Conservation (phyloP, 257 asterid species). For the Capsicum baccatum region DNA sequence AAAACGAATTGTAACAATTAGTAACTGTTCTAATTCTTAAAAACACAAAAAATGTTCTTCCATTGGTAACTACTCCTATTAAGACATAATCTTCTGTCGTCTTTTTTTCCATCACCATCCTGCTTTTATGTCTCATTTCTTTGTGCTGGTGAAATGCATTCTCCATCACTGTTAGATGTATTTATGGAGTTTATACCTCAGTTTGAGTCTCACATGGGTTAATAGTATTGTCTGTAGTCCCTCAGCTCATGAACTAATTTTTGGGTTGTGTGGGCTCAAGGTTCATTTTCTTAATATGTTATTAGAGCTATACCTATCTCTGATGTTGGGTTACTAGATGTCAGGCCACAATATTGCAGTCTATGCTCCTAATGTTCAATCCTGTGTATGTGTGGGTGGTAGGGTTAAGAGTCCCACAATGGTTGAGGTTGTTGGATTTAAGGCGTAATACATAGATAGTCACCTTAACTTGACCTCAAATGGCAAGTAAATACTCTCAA, state of each 20-base stretch:
- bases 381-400: neutral
- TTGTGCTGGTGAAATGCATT: neutral
- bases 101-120: constrained; percentile 1
- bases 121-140: constrained; percentile 14
- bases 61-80: neutral
- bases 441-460: too few relatives aligned
- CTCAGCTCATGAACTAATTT: neutral
- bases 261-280: neutral
- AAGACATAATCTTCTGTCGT: neutral
- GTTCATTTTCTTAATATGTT: neutral
- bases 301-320: neutral
- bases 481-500: too few relatives aligned
- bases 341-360: neutral
- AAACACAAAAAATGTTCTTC: neutral
- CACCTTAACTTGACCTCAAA: too few relatives aligned
- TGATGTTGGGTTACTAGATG: constrained; percentile 1
- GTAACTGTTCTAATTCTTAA: neutral
- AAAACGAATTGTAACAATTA: neutral
- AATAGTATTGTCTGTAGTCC: constrained; percentile 5
- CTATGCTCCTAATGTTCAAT: neutral
- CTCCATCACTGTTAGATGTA: neutral
- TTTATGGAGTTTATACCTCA: constrained; percentile 15
- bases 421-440: neutral
- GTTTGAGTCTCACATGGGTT: neutral
- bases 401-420: neutral